phyloP scores from a whole-genome alignment of 2,329 filamentous ascomycete species.

The Pseudogymnoascus sp. region DNA sequence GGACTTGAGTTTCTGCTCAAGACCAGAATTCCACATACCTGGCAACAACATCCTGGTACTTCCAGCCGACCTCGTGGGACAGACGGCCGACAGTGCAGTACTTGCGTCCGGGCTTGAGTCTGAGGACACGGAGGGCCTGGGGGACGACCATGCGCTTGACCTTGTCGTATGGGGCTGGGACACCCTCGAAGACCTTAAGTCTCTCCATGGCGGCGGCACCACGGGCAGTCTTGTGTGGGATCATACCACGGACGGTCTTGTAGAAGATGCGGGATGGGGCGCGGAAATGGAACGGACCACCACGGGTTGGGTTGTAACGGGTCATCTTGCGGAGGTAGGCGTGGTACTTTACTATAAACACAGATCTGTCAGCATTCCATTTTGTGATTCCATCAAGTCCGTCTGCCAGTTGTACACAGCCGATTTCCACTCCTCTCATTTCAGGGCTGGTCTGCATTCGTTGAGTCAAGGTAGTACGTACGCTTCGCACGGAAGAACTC shows the following conservation, averaged over 20 bases:
- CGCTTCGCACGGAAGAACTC: conserved; percentile 99
- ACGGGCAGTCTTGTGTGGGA: conserved; percentile 99
- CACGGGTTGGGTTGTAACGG: conserved; percentile 98
- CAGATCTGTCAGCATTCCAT: conserved; percentile 37
- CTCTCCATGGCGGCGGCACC: conserved; percentile 94
- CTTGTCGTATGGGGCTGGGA: conserved; percentile 98
- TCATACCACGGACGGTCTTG: conserved; percentile 99
- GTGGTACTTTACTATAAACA: conserved; percentile 92
- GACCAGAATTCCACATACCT: conserved; percentile 46
- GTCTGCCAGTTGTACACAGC: conserved; percentile 12
- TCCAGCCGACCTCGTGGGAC: conserved; percentile 99
- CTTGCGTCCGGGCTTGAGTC: conserved; percentile 98
- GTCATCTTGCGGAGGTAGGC: conserved; percentile 99
- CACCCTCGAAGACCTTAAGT: conserved; percentile 99
- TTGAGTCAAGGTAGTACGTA: conserved; percentile 52
- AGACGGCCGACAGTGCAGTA: conserved; percentile 99
- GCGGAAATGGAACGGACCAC: conserved; percentile 99
- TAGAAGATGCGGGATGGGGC: conserved; percentile 99
- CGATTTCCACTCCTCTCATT: conserved; percentile 12
- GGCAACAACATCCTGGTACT: conserved; percentile 98
- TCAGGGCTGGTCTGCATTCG: neutral
- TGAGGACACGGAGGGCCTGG: conserved; percentile 91
- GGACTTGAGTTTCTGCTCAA: conserved; percentile 18
- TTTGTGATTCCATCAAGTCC: conserved; percentile 11
- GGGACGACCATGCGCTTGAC: conserved; percentile 99